Base-by-base conservation (phyloP, 495 filamentous ascomycete genomes). In the Podospora pseudopauciseta region DNA sequence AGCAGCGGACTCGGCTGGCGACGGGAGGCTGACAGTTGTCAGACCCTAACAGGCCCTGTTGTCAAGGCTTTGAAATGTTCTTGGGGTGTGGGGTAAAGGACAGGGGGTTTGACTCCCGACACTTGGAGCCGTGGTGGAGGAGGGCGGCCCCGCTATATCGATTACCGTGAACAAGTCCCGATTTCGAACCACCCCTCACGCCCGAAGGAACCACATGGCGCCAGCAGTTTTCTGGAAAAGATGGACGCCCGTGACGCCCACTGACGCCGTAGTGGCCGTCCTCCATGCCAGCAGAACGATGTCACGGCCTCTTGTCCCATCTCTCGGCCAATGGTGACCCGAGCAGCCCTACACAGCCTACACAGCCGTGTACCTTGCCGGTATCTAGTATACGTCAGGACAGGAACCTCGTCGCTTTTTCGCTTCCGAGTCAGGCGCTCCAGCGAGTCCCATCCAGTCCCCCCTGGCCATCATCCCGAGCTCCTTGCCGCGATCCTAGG, bases 161-260 rank as follows among this genome's bases (percentile, higher is more conserved):
- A 80, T 74, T 81, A 74, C 80, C 80, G 80, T 74, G 71, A 71
- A 68, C 66, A 77, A 75, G 74, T 78, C 76, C 76, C 76, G 76
- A 70, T 28, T 62, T 54, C 56, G 70, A 72, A 72, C 71, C 72
- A 49, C 39, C 74, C 73, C 74, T 68, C 59, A 56, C 65, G 27
- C 54, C 63, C 23, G 23, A 39, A 28, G 60, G 61, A 68, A 58
- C 61, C 32, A 44, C 18, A 61, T 27, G 23, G 28, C 27, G 60
- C 68, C 19, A 53, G 30, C 30, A 61, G 73, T 67, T 16, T 55
- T 49, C 65, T 70, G 63, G 59, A 71, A 68, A 65, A 63, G 18
- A 39, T 64, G 66, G 63, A 64, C 27, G 19, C 55, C 4, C 30
- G 30, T 4, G 30, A 32, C 30, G 30, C 30, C 7, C 30, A 32